Evolutionary conservation across 2,329 filamentous ascomycete genomes (phyloP).

Genomic region (Monosporascus sp.): DNA sequence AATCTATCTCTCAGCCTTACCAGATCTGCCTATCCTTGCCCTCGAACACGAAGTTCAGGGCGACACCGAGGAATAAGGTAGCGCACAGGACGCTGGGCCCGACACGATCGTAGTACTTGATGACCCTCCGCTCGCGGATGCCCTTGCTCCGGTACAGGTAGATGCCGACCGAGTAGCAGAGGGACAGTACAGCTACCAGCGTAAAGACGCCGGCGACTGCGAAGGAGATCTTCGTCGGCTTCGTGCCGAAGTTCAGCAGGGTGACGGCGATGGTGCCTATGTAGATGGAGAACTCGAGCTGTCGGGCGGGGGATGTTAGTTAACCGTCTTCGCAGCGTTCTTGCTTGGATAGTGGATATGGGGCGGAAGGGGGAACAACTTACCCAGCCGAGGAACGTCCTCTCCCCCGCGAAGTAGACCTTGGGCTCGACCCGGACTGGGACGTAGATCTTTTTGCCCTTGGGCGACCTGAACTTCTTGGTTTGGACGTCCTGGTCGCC

Average conservation of each 20-base stretch:
- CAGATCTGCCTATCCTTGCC: constrained; percentile 56
- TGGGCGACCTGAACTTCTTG: constrained; percentile 66
- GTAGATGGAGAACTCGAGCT: constrained; percentile 95
- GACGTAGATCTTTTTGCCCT: constrained; percentile 90
- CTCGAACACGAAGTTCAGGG: constrained; percentile 75
- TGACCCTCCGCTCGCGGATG: constrained; percentile 78
- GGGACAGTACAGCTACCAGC: constrained; percentile 66
- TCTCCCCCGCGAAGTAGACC: constrained; percentile 93
- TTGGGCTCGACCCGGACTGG: constrained; percentile 95
- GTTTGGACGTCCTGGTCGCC: constrained; percentile 50
- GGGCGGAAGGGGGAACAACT: constrained; percentile 26
- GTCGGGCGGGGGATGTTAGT: constrained; percentile 11
- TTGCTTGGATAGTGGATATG: neutral
- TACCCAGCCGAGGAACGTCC: constrained; percentile 93
- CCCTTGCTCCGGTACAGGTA: constrained; percentile 86
- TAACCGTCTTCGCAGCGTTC: neutral
- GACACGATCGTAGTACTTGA: constrained; percentile 85
- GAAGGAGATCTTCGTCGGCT: constrained; percentile 55
- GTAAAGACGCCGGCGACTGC: constrained; percentile 75
- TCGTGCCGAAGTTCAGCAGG: constrained; percentile 72
- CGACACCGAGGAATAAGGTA: constrained; percentile 68
- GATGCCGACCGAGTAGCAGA: constrained; percentile 78
- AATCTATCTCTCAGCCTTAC: constrained; percentile 27
- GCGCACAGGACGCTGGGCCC: constrained; percentile 75
- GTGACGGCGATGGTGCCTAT: constrained; percentile 83